phyloP scores from a whole-genome alignment of 306 rosid species.

The Heteromeles arbutifolia region DNA sequence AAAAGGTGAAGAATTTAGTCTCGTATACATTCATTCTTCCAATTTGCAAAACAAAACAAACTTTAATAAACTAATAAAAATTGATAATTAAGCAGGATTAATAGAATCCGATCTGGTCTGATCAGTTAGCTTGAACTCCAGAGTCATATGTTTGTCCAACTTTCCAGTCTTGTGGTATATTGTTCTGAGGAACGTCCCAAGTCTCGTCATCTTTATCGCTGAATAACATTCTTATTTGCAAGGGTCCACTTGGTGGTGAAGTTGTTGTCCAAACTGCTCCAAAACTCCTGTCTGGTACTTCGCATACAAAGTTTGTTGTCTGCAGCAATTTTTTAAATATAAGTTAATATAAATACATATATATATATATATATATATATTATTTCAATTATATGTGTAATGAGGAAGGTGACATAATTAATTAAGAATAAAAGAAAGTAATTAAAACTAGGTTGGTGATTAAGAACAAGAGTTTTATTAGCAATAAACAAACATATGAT shows the following conservation, averaged over 20 bases:
- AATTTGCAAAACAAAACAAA: background rate
- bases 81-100: background rate
- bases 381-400: background rate
- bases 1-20: background rate
- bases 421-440: background rate
- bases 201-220: conserved; percentile 66
- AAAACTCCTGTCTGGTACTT: conserved; percentile 57
- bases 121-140: conserved; percentile 64
- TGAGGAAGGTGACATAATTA: background rate
- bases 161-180: conserved; percentile 76
- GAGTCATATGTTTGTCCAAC: conserved; percentile 71
- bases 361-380: no score
- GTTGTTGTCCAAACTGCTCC: conserved; percentile 81
- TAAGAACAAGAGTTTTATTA: background rate
- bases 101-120: background rate
- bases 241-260: conserved; percentile 73
- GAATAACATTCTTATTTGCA: conserved; percentile 69
- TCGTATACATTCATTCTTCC: background rate
- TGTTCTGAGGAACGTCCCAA: conserved; percentile 70
- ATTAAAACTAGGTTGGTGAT: background rate
- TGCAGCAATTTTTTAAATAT: conserved; percentile 14
- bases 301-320: conserved; percentile 66
- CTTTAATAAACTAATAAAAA: background rate
- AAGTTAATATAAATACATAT: no score
- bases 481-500: background rate